A percentile compares a stretch with the other conserved stretches of the same genome.
Evolutionary conservation across 2,329 filamentous ascomycete species (phyloP).

Genomic region (Pseudogymnoascus sp.): DNA sequence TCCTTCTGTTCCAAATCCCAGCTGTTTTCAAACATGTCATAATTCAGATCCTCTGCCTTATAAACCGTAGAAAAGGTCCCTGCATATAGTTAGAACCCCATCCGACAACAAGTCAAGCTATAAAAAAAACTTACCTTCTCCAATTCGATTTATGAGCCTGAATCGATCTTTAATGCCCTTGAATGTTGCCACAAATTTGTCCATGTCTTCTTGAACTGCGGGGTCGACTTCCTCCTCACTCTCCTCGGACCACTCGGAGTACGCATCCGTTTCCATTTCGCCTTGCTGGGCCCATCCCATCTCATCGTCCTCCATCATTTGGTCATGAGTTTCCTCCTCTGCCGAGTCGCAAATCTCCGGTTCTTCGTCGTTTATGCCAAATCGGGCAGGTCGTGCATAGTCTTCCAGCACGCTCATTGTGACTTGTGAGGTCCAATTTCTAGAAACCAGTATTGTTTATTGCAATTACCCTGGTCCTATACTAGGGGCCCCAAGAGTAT

Average conservation of each 20-base stretch:
- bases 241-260: conserved; percentile 44
- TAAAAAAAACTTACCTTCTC: conserved; percentile 59
- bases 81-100: conserved; percentile 30
- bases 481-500: background rate
- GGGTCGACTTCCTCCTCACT: conserved; percentile 54
- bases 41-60: conserved; percentile 89
- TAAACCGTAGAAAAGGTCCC: conserved; percentile 98
- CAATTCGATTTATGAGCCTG: conserved; percentile 90
- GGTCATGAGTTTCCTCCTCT: conserved; percentile 10
- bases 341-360: conserved; percentile 8
- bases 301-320: conserved; percentile 16
- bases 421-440: background rate
- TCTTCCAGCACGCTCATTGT: conserved; percentile 1
- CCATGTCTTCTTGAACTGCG: conserved; percentile 75
- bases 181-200: conserved; percentile 72
- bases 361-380: background rate
- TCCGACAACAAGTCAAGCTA: background rate
- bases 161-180: conserved; percentile 76
- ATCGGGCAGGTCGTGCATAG: background rate
- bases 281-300: conserved; percentile 10
- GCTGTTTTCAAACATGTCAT: conserved; percentile 72
- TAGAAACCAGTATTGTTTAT: background rate
- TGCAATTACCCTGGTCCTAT: background rate
- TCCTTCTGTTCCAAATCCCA: conserved; percentile 70
- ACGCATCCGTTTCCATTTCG: conserved; percentile 30